These are phyloP conservation scores for Leccinum pachyderme DNA, from an alignment of 1,284 basidiomycete genomes.

Conservation along the genomic window DNA sequence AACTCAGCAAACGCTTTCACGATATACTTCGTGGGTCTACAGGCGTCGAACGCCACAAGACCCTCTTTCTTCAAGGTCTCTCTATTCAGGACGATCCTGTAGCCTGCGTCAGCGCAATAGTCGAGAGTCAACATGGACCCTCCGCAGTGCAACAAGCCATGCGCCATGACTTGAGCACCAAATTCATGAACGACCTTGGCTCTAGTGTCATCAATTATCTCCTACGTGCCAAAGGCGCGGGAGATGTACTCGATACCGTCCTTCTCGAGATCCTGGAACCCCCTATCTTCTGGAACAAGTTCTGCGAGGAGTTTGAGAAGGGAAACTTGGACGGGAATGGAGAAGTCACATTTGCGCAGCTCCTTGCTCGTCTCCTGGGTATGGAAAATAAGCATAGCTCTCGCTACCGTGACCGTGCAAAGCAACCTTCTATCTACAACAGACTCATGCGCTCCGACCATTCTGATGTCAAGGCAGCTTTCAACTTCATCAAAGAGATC, in stretches of 20 bases:
- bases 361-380: constrained; percentile 48
- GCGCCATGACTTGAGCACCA: constrained; percentile 37
- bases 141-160: constrained; percentile 44
- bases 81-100: constrained; percentile 40
- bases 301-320: constrained; percentile 40
- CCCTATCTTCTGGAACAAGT: constrained; percentile 52
- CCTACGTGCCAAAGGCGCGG: constrained; percentile 39
- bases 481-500: constrained; percentile 44
- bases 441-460: constrained; percentile 38
- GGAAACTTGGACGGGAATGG: constrained; percentile 37
- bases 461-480: constrained; percentile 34
- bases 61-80: constrained; percentile 50
- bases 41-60: constrained; percentile 13
- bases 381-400: constrained; percentile 37
- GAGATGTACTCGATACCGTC: constrained; percentile 43
- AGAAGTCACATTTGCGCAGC: constrained; percentile 46
- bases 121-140: constrained; percentile 40
- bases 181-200: constrained; percentile 47
- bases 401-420: constrained; percentile 40
- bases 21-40: constrained; percentile 24
- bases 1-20: constrained; percentile 26
- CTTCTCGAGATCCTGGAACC: constrained; percentile 48
- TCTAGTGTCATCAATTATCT: constrained; percentile 42
- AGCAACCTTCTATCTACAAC: constrained; percentile 34
- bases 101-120: constrained; percentile 41